phyloP scores from a whole-genome alignment of 2,329 filamentous ascomycete genomes.

The Fusarium pseudonygamai region DNA sequence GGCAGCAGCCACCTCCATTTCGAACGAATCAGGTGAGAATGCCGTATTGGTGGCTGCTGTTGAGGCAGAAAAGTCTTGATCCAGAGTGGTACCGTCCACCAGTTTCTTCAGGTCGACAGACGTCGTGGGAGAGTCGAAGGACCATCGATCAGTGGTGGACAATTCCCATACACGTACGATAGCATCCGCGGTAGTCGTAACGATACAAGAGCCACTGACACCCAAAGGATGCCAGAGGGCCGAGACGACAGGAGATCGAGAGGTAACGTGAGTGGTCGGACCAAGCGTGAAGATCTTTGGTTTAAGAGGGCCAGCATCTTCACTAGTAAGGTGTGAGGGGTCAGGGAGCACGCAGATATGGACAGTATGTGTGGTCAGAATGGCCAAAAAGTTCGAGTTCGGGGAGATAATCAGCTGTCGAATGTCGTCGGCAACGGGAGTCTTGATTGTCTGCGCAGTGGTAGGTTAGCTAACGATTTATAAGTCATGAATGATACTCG shows the following conservation, averaged over 20 bases:
- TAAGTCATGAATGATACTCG: not conserved
- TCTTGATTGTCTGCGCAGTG: conserved; percentile 71
- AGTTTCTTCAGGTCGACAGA: conserved; percentile 91
- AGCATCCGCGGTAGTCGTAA: conserved; percentile 89
- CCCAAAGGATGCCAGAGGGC: conserved; percentile 94
- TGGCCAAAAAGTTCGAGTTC: conserved; percentile 81
- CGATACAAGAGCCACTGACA: conserved; percentile 80
- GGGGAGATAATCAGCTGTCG: conserved; percentile 87
- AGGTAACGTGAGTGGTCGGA: conserved; percentile 89
- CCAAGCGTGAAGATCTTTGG: conserved; percentile 92
- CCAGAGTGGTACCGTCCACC: conserved; percentile 80
- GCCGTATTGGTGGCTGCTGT: conserved; percentile 77
- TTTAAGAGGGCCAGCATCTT: conserved; percentile 75
- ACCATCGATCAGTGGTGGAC: conserved; percentile 83
- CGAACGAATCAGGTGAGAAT: conserved; percentile 88
- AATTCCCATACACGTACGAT: conserved; percentile 92
- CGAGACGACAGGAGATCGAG: conserved; percentile 81
- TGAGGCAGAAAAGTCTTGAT: conserved; percentile 85
- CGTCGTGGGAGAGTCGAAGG: conserved; percentile 84
- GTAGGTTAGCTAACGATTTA: conserved; percentile 10
- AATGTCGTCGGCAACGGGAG: conserved; percentile 82
- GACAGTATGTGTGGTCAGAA: conserved; percentile 86
- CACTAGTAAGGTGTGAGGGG: conserved; percentile 75
- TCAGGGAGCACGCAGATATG: conserved; percentile 90
- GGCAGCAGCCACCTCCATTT: conserved; percentile 93